Percentiles rank a stretch among this genome's conserved stretches.
Evolutionary conservation across 129 eudicot genomes (phyloP).

Genomic region (Arctium minus): DNA sequence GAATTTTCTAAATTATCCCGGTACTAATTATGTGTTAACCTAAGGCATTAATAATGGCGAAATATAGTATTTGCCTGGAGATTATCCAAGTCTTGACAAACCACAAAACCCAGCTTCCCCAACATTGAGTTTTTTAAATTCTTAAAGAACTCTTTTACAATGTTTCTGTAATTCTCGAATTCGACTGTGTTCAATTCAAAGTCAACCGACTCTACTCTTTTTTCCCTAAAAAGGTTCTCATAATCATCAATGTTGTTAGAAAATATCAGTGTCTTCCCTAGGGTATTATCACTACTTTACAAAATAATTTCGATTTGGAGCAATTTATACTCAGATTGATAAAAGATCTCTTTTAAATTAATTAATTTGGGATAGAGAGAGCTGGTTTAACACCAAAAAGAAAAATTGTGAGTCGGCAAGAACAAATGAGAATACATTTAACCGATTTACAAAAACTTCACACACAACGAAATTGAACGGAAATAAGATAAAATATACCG

Average conservation of each 20-base stretch:
- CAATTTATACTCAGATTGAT: conserved; percentile 1
- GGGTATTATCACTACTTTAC: neutral
- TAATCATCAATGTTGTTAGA: neutral
- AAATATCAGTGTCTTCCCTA: neutral
- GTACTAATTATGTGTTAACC: too few species aligned
- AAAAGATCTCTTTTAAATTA: neutral
- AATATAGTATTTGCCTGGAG: too few species aligned
- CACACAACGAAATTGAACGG: neutral
- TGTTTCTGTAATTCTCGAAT: neutral
- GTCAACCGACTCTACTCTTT: neutral
- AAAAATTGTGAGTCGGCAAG: neutral
- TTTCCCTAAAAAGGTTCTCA: neutral
- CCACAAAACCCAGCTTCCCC: too few species aligned
- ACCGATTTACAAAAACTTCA: neutral
- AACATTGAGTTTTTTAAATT: neutral
- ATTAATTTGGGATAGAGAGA: neutral
- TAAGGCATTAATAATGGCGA: too few species aligned
- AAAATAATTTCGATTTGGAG: neutral
- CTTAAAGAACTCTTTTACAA: neutral
- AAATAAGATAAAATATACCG: conserved; percentile 14
- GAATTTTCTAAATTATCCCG: too few species aligned
- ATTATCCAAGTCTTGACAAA: too few species aligned
- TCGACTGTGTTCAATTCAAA: conserved; percentile 1
- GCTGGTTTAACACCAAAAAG: neutral
- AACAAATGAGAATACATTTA: neutral